Base-by-base conservation (phyloP, 225 moss, liverwort and hornwort genomes). In the Neckera pumila region DNA sequence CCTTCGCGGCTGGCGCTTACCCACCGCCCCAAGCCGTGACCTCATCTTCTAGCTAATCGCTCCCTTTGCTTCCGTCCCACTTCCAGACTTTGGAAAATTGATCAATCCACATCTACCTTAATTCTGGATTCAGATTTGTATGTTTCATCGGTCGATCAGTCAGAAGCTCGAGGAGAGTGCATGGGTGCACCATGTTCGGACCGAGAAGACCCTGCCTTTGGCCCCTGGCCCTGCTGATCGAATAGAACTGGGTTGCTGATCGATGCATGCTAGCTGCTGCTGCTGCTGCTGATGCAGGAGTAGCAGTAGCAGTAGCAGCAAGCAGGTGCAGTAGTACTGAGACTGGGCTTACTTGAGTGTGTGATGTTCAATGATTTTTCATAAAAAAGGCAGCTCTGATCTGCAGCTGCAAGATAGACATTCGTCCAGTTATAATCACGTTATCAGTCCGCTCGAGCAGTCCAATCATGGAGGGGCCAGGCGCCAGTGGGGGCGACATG, bases 401-500 rank as follows among this genome's bases (percentile, higher is more conserved):
- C 84, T 69, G 90, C 91, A 69, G 91, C 51, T 85, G 82, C 89
- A 85, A 78, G 82, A 89, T 89, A 77, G 87, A 76, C 87, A 89
- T 87, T 91, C 85, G 89, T 91, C 91, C 89, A 89, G 85, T 87
- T 64, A 92, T 67, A 91, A 84, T 85, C 89, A 89, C 85, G 82
- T 87, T 87, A 91, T 92, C 91, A 91, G 89, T 45, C 87, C 69
- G 77, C 82, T 89, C 87, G 84, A 87, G 80, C 90, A 87, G 84
- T 84, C 84, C 89, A 92, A 92, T 92, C 91, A 92, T 92, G 82
- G 91, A 92, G 90, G 75, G 86, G 86, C 89, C 86, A 80, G 87
- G 82, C 76, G 82, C 59, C 91, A 92, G 89, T 90, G 82, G 89
- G 78, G 88, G 81, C 89, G 89, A 85, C 89, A 92, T 92, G 91